Percentiles rank a stretch among this genome's conserved stretches.
These are phyloP conservation scores for Xylaria cubensis DNA, from an alignment of 495 filamentous ascomycete genomes.

Conservation along the genomic window DNA sequence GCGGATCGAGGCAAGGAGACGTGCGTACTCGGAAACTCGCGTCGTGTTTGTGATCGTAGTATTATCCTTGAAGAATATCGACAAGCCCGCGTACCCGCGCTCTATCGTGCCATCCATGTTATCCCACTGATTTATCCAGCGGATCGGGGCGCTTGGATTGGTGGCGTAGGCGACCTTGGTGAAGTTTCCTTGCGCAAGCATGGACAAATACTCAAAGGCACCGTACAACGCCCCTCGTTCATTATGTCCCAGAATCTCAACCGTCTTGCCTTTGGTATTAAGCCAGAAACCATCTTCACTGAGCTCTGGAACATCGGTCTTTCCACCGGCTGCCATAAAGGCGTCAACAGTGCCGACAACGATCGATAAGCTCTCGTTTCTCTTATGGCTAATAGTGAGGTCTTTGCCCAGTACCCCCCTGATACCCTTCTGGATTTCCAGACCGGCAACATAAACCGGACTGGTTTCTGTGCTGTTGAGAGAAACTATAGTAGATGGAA, in stretches of 20 bases:
- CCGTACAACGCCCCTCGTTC: conserved; percentile 74
- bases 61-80: conserved; percentile 71
- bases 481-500: conserved; percentile 60
- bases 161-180: conserved; percentile 57
- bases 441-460: conserved; percentile 64
- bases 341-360: conserved; percentile 64
- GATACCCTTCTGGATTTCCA: conserved; percentile 66
- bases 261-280: conserved; percentile 47
- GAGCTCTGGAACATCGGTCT: conserved; percentile 49
- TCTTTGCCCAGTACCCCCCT: conserved; percentile 58
- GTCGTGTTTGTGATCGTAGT: conserved; percentile 62
- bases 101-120: conserved; percentile 75
- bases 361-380: conserved; percentile 40
- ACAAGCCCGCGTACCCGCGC: conserved; percentile 71
- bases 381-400: conserved; percentile 41
- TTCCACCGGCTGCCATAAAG: conserved; percentile 52
- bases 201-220: conserved; percentile 70
- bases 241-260: conserved; percentile 70
- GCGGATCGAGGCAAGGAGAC: conserved; percentile 69
- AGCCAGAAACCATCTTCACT: conserved; percentile 71
- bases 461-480: conserved; percentile 59
- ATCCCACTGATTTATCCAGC: conserved; percentile 79
- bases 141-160: conserved; percentile 66
- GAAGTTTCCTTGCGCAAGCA: conserved; percentile 67
- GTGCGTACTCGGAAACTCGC: conserved; percentile 67